Conservation (phyloP, 2,329 filamentous ascomycete species). For the Whalleya microplaca region DNA sequence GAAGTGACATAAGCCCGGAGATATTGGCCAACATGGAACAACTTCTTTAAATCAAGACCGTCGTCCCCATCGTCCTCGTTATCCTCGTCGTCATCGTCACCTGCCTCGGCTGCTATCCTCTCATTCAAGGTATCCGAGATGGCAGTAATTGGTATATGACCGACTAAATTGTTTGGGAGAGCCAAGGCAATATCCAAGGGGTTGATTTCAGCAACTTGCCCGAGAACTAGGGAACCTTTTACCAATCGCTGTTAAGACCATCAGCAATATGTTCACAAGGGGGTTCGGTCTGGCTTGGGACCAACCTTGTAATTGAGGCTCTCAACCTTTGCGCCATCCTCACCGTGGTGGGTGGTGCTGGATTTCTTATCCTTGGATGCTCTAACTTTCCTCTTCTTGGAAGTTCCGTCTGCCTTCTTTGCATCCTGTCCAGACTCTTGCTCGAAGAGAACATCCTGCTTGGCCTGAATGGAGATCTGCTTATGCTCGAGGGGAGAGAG, state of each 20-base stretch:
- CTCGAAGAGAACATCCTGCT: slow-evolving; percentile 88
- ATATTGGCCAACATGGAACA: slow-evolving; percentile 87
- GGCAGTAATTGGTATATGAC: slow-evolving; percentile 89
- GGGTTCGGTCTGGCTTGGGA: slow-evolving; percentile 24
- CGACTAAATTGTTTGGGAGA: slow-evolving; percentile 89
- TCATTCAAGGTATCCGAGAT: slow-evolving; percentile 80
- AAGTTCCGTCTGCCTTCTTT: slow-evolving; percentile 47
- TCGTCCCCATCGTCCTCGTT: slow-evolving; percentile 56
- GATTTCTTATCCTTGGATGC: slow-evolving; percentile 54
- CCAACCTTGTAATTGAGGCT: slow-evolving; percentile 86
- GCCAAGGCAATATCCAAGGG: slow-evolving; percentile 77
- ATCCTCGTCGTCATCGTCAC: slow-evolving; percentile 53
- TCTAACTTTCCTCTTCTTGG: slow-evolving; percentile 62
- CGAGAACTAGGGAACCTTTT: slow-evolving; percentile 85
- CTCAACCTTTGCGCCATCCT: slow-evolving; percentile 73
- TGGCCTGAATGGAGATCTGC: slow-evolving; percentile 93
- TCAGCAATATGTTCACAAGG: slow-evolving; percentile 34
- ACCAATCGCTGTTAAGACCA: slow-evolving; percentile 76
- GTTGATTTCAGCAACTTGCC: slow-evolving; percentile 82
- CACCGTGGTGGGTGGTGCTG: slow-evolving; percentile 57
- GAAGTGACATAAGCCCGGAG: slow-evolving; percentile 82
- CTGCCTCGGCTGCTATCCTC: slow-evolving; percentile 71
- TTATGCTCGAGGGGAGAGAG: slow-evolving; percentile 94
- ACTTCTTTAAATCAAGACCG: slow-evolving; percentile 71
- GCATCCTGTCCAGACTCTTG: slow-evolving; percentile 63